phyloP scores from a whole-genome alignment of 768 basidiomycete genomes.

The Boletus insuetus region DNA sequence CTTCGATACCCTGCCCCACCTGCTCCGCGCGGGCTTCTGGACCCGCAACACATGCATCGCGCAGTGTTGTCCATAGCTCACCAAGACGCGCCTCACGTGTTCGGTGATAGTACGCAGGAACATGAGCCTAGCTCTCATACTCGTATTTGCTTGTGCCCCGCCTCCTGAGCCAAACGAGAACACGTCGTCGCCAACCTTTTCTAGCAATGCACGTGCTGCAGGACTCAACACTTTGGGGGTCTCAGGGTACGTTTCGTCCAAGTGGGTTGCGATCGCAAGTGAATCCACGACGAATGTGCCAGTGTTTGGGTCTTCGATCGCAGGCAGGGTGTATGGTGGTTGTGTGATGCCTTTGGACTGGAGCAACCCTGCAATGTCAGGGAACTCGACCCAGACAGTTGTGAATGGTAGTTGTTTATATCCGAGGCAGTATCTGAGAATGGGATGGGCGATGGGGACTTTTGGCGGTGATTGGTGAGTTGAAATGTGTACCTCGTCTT shows the following conservation, averaged over 20 bases:
- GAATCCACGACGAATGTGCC: slow-evolving; percentile 41
- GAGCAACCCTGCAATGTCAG: slow-evolving; percentile 40
- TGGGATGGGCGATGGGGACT: not conserved
- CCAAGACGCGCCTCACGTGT: slow-evolving; percentile 37
- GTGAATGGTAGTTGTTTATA: slow-evolving; percentile 14
- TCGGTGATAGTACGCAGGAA: slow-evolving; percentile 37
- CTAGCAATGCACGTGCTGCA: slow-evolving; percentile 32
- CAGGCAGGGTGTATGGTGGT: slow-evolving; percentile 42
- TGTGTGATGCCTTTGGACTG: slow-evolving; percentile 26
- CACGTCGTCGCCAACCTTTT: slow-evolving; percentile 23
- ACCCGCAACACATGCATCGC: slow-evolving; percentile 17
- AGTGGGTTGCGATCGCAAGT: slow-evolving; percentile 44
- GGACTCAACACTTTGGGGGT: slow-evolving; percentile 38
- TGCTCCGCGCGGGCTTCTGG: slow-evolving; percentile 28
- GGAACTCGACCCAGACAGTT: slow-evolving; percentile 32
- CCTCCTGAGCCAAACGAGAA: slow-evolving; percentile 10
- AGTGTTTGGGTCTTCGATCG: slow-evolving; percentile 47
- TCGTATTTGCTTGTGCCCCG: not conserved
- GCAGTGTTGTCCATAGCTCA: slow-evolving; percentile 35
- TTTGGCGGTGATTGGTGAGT: too few species aligned
- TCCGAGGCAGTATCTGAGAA: slow-evolving; percentile 12
- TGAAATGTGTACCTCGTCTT: slow-evolving; percentile 5
- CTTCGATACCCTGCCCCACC: slow-evolving; percentile 5
- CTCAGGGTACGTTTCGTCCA: slow-evolving; percentile 48
- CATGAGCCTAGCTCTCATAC: slow-evolving; percentile 1